phyloP scores from a whole-genome alignment of 768 basidiomycete genomes.

The Holtermanniella nyarrowii region DNA sequence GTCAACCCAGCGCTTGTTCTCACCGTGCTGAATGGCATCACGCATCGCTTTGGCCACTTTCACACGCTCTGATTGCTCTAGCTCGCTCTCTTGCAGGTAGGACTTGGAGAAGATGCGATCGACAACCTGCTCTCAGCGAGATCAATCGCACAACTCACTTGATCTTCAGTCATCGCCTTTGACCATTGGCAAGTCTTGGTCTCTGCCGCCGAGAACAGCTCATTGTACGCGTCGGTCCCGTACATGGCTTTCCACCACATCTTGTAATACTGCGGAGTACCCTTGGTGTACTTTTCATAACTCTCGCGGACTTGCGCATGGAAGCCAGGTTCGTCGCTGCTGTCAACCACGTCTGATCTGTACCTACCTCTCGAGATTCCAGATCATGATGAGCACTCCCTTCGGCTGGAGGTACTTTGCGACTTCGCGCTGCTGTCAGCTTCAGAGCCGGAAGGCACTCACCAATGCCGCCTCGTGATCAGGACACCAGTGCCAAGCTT shows the following conservation, averaged over 20 bases:
- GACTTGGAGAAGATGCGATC: constrained; percentile 72
- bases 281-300: constrained; percentile 58
- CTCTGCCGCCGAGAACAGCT: constrained; percentile 52
- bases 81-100: constrained; percentile 58
- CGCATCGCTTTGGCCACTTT: constrained; percentile 49
- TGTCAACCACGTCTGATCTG: background rate
- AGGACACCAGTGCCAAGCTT: constrained; percentile 88
- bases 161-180: constrained; percentile 49
- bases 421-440: constrained; percentile 50
- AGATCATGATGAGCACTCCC: constrained; percentile 65
- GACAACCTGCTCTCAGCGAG: constrained; percentile 35
- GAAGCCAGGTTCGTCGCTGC: constrained; percentile 57
- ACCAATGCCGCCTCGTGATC: constrained; percentile 59
- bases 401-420: constrained; percentile 65
- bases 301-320: constrained; percentile 60
- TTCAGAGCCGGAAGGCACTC: constrained; percentile 11
- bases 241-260: constrained; percentile 65
- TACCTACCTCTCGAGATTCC: constrained; percentile 63
- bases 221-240: constrained; percentile 52
- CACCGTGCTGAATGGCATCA: constrained; percentile 52
- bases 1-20: constrained; percentile 61
- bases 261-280: constrained; percentile 72
- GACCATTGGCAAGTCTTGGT: constrained; percentile 48
- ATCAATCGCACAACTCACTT: constrained; percentile 18
- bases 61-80: constrained; percentile 48